phyloP scores from a whole-genome alignment of 495 filamentous ascomycete genomes.

The Podospora appendiculata region DNA sequence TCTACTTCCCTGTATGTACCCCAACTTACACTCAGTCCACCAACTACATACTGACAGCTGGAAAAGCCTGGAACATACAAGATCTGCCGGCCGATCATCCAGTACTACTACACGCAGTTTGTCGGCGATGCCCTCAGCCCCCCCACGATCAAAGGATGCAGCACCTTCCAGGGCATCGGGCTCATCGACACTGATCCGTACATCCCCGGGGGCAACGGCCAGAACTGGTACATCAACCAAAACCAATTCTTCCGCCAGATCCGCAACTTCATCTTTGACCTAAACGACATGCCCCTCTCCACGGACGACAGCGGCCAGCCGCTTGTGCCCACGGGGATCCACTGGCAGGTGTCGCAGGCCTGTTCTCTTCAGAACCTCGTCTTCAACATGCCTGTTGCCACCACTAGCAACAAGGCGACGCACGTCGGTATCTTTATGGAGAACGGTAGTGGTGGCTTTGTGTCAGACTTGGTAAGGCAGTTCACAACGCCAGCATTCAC shows the following conservation, averaged over 20 bases:
- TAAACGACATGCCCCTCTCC: conserved; percentile 47
- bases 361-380: conserved; percentile 73
- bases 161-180: conserved; percentile 23
- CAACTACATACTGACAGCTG: no score
- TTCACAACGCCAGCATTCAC: no score
- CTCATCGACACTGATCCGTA: conserved; percentile 32
- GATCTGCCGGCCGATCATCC: conserved; percentile 53
- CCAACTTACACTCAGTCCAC: no score
- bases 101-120: conserved; percentile 69
- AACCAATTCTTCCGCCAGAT: conserved; percentile 96
- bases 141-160: conserved; percentile 28
- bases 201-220: conserved; percentile 13
- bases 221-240: conserved; percentile 52
- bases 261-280: conserved; percentile 83
- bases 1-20: conserved; percentile 59
- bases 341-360: conserved; percentile 92
- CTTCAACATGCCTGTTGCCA: neutral
- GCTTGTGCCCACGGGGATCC: conserved; percentile 54
- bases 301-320: conserved; percentile 33
- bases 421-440: conserved; percentile 72
- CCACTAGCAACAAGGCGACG: neutral
- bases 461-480: neutral
- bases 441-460: conserved; percentile 41
- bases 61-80: conserved; percentile 53
- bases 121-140: conserved; percentile 52